A percentile compares a stretch with the other conserved stretches of the same genome.
Conservation (phyloP, 176 grass and related monocot genomes). For the Dendrocalamus sinicus region DNA sequence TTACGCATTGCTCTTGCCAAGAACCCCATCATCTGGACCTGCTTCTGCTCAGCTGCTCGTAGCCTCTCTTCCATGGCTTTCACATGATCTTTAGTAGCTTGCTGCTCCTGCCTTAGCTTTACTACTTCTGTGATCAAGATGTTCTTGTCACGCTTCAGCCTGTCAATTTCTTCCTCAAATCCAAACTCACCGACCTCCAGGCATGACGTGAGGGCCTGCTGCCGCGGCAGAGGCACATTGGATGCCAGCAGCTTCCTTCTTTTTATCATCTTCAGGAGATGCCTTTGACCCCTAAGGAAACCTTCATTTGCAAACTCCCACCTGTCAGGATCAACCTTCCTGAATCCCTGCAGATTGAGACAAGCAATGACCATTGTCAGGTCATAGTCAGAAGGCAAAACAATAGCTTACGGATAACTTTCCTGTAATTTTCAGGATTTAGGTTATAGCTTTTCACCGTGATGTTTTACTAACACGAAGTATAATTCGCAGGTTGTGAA, state of each 20-base stretch:
- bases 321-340: constrained; percentile 88
- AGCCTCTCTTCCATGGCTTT: constrained; percentile 74
- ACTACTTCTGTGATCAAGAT: constrained; percentile 79
- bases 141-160: constrained; percentile 75
- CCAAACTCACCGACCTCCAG: constrained; percentile 86
- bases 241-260: constrained; percentile 67
- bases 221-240: constrained; percentile 29
- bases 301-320: constrained; percentile 98
- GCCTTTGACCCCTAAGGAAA: constrained; percentile 79
- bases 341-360: constrained; percentile 73
- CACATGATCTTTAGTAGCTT: constrained; percentile 66
- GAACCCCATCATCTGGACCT: constrained; percentile 81
- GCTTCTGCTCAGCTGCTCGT: constrained; percentile 66
- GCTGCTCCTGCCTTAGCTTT: constrained; percentile 83
- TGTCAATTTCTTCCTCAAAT: constrained; percentile 78
- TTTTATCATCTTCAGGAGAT: constrained; percentile 82
- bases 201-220: constrained; percentile 48
- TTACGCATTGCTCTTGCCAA: constrained; percentile 81
- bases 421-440: background rate
- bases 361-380: constrained; percentile 29
- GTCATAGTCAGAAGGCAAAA: constrained; percentile 19
- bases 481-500: constrained; percentile 13
- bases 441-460: background rate
- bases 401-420: background rate
- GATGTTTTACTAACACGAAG: constrained; percentile 28